Conservation (phyloP, 2,329 filamentous ascomycete species). For the Zalaria obscura region DNA sequence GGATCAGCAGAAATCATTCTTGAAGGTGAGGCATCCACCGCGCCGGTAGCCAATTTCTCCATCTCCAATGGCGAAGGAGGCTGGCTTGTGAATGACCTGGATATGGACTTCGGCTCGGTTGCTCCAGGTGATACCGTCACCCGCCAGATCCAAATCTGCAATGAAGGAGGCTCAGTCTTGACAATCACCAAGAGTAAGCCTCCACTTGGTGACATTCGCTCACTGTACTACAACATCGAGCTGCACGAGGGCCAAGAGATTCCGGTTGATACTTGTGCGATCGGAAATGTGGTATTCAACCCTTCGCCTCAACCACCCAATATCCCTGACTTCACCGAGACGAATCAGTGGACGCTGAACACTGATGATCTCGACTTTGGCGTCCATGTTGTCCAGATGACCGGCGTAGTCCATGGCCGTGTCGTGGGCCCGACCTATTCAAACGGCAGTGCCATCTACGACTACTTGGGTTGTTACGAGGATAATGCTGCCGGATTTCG, state of each 20-base stretch:
- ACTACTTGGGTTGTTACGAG: conserved; percentile 10
- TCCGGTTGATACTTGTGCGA: conserved; percentile 12
- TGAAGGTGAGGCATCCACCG: conserved; percentile 17
- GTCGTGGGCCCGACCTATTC: conserved; percentile 22
- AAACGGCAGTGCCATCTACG: conserved; percentile 12
- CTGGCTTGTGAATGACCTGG: conserved; percentile 13
- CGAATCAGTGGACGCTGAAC: conserved; percentile 25
- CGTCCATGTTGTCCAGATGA: conserved; percentile 20
- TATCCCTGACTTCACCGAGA: conserved; percentile 10
- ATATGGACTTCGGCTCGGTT: conserved; percentile 18
- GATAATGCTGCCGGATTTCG: conserved; percentile 1
- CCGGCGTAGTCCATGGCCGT: conserved; percentile 17
- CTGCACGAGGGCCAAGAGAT: conserved; percentile 16
- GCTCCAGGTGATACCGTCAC: conserved; percentile 21
- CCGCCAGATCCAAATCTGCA: conserved; percentile 22
- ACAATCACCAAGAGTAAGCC: conserved; percentile 26
- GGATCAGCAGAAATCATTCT: conserved; percentile 16
- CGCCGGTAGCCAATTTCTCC: conserved; percentile 16
- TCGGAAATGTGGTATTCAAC: conserved; percentile 14
- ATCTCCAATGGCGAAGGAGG: conserved; percentile 22
- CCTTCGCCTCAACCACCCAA: conserved; percentile 13
- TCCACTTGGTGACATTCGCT: conserved; percentile 10
- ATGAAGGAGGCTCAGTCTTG: conserved; percentile 22
- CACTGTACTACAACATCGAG: conserved; percentile 9
- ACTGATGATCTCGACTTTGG: conserved; percentile 28